A percentile compares a stretch with the other conserved stretches of the same genome.
phyloP scores from a whole-genome alignment of 2,329 filamentous ascomycete genomes.

The Clarireedia monteithiana region DNA sequence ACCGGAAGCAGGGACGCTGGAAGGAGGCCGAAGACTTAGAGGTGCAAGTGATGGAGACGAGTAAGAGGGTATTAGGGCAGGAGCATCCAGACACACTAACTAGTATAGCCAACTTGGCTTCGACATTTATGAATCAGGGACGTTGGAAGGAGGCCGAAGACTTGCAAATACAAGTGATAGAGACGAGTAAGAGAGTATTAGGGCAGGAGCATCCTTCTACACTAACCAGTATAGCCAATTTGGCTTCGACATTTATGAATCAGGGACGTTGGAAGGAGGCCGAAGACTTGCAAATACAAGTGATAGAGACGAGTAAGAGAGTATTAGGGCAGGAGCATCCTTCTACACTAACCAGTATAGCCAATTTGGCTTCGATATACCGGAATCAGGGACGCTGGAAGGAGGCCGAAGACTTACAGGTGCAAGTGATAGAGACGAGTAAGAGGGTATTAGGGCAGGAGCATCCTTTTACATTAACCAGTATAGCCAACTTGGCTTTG shows the following conservation, averaged over 20 bases:
- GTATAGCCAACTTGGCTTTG: too few species aligned
- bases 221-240: neutral
- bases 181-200: neutral
- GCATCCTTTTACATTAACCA: too few species aligned
- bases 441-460: too few species aligned
- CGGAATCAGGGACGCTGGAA: neutral
- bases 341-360: too few species aligned
- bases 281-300: neutral
- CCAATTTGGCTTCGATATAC: too few species aligned
- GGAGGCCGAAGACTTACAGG: neutral
- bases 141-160: neutral
- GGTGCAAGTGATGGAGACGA: too few species aligned
- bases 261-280: neutral
- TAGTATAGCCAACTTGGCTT: too few species aligned
- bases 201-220: neutral
- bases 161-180: neutral
- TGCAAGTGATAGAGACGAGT: neutral
- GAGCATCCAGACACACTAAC: too few species aligned
- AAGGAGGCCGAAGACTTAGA: too few species aligned
- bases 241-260: neutral
- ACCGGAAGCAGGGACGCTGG: neutral
- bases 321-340: too few species aligned
- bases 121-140: accelerated
- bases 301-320: neutral
- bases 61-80: too few species aligned